Conservation (phyloP, 192 early-diverging fungal genomes). For the Backusella australiensis region DNA sequence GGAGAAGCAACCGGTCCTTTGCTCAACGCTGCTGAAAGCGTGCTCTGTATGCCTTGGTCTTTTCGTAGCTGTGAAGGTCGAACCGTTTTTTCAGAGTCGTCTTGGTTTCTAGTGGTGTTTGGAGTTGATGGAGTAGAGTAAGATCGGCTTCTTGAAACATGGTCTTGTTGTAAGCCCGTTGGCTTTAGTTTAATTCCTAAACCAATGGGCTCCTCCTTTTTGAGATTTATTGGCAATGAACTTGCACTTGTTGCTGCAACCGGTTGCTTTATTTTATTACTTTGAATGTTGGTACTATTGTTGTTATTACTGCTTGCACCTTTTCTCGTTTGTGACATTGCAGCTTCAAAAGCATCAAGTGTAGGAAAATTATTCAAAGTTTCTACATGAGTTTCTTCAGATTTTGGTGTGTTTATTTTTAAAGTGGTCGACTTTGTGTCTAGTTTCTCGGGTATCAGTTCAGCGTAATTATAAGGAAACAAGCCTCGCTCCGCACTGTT, state of each 20-base stretch:
- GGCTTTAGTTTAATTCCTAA: not conserved
- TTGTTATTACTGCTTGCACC: not conserved
- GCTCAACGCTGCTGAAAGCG: not conserved
- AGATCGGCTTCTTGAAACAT: slow-evolving; percentile 6
- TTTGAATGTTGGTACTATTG: not conserved
- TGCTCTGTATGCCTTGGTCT: slow-evolving; percentile 7
- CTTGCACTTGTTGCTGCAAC: not conserved
- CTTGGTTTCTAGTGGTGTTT: not conserved
- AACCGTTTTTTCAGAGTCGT: not conserved
- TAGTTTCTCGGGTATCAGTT: slow-evolving; percentile 12
- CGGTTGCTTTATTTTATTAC: not conserved
- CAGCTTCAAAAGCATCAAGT: slow-evolving; percentile 9
- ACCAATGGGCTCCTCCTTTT: not conserved
- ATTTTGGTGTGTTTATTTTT: not conserved
- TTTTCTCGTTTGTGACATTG: slow-evolving; percentile 1
- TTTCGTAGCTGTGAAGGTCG: slow-evolving; percentile 5
- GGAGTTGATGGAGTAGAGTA: not conserved
- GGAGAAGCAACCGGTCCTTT: not conserved
- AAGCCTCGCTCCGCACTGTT: slow-evolving; percentile 42
- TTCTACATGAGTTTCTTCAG: not conserved
- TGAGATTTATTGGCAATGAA: not conserved
- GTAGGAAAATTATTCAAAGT: slow-evolving; percentile 7
- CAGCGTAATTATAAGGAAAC: slow-evolving; percentile 63
- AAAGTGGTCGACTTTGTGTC: not conserved
- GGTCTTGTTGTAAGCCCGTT: not conserved